Evolutionary conservation across 352 stramenopile species (phyloP).

Genomic region (Globisporangium yorkense): DNA sequence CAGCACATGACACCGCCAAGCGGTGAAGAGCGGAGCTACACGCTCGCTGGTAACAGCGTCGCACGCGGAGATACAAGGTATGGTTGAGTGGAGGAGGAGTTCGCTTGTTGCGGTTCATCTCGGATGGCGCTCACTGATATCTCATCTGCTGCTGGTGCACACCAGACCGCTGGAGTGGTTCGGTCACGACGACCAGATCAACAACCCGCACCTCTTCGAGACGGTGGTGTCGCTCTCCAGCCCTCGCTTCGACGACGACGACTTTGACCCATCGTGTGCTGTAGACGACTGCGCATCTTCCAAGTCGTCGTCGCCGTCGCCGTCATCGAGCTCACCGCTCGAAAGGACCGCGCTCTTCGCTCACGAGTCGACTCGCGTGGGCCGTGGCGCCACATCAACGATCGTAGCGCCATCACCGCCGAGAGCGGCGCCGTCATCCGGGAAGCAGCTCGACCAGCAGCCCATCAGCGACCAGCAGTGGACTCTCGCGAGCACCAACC

Average conservation of each 20-base stretch:
- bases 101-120: background rate
- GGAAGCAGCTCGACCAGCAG: background rate
- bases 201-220: conserved; percentile 50
- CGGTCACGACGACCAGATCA: conserved; percentile 49
- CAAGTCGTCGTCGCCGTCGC: background rate
- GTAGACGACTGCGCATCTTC: background rate
- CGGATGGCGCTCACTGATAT: background rate
- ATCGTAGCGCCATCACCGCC: background rate
- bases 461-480: conserved; percentile 36
- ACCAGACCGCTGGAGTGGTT: conserved; percentile 37
- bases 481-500: conserved; percentile 49
- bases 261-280: conserved; percentile 2
- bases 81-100: background rate
- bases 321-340: background rate
- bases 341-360: background rate
- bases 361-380: background rate
- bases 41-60: background rate
- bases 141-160: background rate
- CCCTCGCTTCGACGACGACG: conserved; percentile 13
- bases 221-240: conserved; percentile 33
- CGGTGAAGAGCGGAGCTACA: background rate
- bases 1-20: background rate
- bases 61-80: conserved; percentile 8
- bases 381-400: background rate
- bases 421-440: background rate